Evolutionary conservation across 1,284 basidiomycete genomes (phyloP), one percentile per base, ranked within the genome.

Genomic region (Rhodotorula sp.): DNA sequence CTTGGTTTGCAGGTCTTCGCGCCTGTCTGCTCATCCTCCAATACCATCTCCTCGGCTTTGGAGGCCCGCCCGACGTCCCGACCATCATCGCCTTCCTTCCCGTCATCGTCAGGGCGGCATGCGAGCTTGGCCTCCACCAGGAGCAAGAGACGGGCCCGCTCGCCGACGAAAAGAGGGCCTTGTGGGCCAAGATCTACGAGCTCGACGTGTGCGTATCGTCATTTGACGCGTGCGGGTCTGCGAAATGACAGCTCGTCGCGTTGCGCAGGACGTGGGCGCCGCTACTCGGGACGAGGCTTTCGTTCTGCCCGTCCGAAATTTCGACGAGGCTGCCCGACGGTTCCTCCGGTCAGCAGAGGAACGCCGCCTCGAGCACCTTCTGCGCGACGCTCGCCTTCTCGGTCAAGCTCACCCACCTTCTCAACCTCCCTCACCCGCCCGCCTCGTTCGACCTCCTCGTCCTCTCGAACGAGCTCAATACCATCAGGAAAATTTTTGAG

Each of bases 1-100:
- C 29, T 6, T 5, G 15, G 4, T 11, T 1, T 9, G 2, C 51
- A 64, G 63, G 56, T 17, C 39, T 64, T 17, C 63, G 57, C 27
- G 63, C 63, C 22, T 22, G 49, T 19, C 63, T 64, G 9, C 51
- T 64, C 51, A 44, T 64, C 29, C 15, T 64, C 29, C 36, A 64
- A 29, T 64, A 39, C 5, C 22, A 32, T 27, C 39, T 60, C 24
- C 48, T 64, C 39, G 56, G 47, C 49, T 39, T 59, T 22, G 44
- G 27, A n/a, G 48, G 48, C 6, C 15, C 47, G 4, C 57, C 63
- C 9, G 57, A 64, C 34, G 30, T 64, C 20, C 49, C 51, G 34
- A 13, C n/a, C 1, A 17, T 54, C 4, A 29, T 59, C 24, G 19
- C 57, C 2, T 9, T 27, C 7, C 22, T 59, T 10, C 57, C 56